These are phyloP conservation scores for Otatea glauca DNA, from an alignment of 176 grass and related monocot genomes.

Conservation along the genomic window DNA sequence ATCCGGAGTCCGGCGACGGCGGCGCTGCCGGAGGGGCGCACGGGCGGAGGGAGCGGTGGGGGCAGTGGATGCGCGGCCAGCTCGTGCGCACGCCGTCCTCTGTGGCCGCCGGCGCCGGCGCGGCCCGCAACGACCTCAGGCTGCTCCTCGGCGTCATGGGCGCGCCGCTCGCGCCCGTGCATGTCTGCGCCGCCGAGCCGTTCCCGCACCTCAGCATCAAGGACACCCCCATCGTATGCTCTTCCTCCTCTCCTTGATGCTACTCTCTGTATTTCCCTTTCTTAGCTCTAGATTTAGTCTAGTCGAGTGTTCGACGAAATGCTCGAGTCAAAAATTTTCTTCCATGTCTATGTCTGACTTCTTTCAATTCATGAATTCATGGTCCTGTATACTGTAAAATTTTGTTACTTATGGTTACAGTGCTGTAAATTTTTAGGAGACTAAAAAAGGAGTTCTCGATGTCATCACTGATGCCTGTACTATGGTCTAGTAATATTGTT, in stretches of 20 bases:
- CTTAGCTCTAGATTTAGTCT: slow-evolving; percentile 14
- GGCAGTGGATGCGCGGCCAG: slow-evolving; percentile 59
- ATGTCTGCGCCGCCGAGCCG: slow-evolving; percentile 77
- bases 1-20: slow-evolving; percentile 56
- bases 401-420: not conserved
- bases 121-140: slow-evolving; percentile 61
- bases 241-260: not conserved
- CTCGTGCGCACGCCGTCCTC: slow-evolving; percentile 49
- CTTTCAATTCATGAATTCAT: slow-evolving; percentile 19
- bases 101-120: slow-evolving; percentile 36
- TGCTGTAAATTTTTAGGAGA: slow-evolving; percentile 14
- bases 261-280: not conserved
- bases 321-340: not conserved
- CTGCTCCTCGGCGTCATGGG: slow-evolving; percentile 83
- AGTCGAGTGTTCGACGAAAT: slow-evolving; percentile 42
- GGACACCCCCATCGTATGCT: slow-evolving; percentile 82
- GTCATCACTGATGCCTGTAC: not conserved
- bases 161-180: slow-evolving; percentile 74
- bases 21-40: not conserved
- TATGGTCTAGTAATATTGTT: slow-evolving; percentile 9
- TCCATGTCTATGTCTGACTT: not conserved
- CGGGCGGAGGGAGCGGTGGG: slow-evolving; percentile 62
- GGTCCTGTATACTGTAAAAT: slow-evolving; percentile 41
- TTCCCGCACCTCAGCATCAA: slow-evolving; percentile 89
- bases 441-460: not conserved